Evolutionary conservation across 495 filamentous ascomycete genomes (phyloP), one percentile per base, ranked within the genome.

Genomic region (Neurospora terricola): DNA sequence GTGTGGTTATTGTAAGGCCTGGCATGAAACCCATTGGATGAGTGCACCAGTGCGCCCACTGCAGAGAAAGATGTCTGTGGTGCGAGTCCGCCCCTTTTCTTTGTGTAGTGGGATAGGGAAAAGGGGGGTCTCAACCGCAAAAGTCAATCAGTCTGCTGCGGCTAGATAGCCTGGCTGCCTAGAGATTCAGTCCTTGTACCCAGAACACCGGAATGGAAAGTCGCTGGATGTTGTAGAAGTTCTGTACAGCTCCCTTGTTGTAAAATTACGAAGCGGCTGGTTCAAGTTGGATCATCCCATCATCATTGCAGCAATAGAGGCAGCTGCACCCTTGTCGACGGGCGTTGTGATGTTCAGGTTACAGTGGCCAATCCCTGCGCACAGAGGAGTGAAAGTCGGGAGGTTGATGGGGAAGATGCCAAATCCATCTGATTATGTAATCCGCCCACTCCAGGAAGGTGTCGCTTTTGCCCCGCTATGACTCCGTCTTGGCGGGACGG

Each of bases 1-100:
- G 48, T 4, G 78, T 77, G 10, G 73, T 59, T 48, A 79, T 75
- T 10, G 78, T 79, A 70, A 79, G 78, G 42, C 72, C 76, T 14
- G 78, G 78, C 78, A 79, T 79, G 72, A 72, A 45, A 30, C 23
- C 54, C 27, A 66, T 66, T 66, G 54, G 12, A 34, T 0, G 54
- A 36, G 48, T 59, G 48, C 21, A 27, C 48, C 3, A 48, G 11
- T 30, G 48, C 23, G 48, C 21, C 48, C 48, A 34, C 2, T 4
- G 3, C 48, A 18, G 54, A 62, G 27, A 59, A 59, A 34, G 27
- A 66, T 66, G 54, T 30, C 23, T 16, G 23, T 62, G n/a, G 23
- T 34, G 54, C 34, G 54, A 62, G 18, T 66, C 54, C 27, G 27
- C 27, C 54, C 54, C 54, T 34, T 66, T 66, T 66, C 54, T 66